phyloP scores from a whole-genome alignment of 2,329 filamentous ascomycete species.

The Venturiaceae sp. region DNA sequence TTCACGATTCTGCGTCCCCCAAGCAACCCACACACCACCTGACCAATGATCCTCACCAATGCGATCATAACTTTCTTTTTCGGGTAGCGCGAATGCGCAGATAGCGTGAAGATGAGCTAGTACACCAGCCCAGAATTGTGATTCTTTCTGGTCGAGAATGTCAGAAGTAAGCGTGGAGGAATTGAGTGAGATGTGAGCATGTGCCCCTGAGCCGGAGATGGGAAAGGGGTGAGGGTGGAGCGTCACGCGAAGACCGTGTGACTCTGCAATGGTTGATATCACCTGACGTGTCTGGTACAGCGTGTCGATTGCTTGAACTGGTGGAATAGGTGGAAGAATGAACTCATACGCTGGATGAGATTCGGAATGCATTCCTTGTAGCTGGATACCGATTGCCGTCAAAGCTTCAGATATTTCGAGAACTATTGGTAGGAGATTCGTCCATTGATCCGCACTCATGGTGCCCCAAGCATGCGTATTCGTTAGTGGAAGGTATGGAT shows the following conservation, averaged over 20 bases:
- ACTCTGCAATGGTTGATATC: slow-evolving; percentile 53
- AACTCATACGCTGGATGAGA: slow-evolving; percentile 66
- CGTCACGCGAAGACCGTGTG: slow-evolving; percentile 56
- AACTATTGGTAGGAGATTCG: slow-evolving; percentile 46
- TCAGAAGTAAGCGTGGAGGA: slow-evolving; percentile 18
- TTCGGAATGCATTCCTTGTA: slow-evolving; percentile 69
- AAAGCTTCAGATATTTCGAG: slow-evolving; percentile 57
- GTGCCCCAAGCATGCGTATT: slow-evolving; percentile 64
- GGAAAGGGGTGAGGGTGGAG: slow-evolving; percentile 62
- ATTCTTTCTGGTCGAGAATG: slow-evolving; percentile 35
- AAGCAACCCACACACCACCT: slow-evolving; percentile 68
- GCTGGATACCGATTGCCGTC: slow-evolving; percentile 49
- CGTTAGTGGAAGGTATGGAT: slow-evolving; percentile 36
- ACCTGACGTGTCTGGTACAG: slow-evolving; percentile 63
- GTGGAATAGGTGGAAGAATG: slow-evolving; percentile 52
- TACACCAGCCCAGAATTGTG: slow-evolving; percentile 59
- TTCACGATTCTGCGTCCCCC: slow-evolving; percentile 77
- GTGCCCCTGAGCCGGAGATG: slow-evolving; percentile 58
- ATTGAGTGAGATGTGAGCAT: slow-evolving; percentile 60
- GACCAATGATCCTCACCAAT: slow-evolving; percentile 63
- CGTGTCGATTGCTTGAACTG: slow-evolving; percentile 60
- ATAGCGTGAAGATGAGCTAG: slow-evolving; percentile 56
- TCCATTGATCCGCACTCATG: slow-evolving; percentile 52
- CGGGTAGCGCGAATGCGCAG: slow-evolving; percentile 59
- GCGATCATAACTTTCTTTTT: slow-evolving; percentile 58